phyloP scores from a whole-genome alignment of 2,329 filamentous ascomycete genomes.

The Aspergillus arachidicola region DNA sequence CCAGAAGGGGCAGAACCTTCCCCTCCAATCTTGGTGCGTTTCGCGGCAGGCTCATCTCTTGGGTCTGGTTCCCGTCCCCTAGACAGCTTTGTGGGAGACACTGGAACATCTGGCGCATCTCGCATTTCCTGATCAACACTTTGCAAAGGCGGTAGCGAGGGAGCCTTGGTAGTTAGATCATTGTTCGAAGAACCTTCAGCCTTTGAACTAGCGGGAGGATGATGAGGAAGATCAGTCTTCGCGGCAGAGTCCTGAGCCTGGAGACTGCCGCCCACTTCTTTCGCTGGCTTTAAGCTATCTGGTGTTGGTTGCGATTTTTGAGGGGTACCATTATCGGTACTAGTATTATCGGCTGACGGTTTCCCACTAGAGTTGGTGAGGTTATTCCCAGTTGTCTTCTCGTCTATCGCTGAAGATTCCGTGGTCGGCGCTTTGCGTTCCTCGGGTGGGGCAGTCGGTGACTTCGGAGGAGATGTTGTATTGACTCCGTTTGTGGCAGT shows the following conservation, averaged over 20 bases:
- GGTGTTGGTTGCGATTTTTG: conserved; percentile 12
- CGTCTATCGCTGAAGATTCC: conserved; percentile 14
- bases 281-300: conserved; percentile 13
- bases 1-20: conserved; percentile 47
- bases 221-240: conserved; percentile 40
- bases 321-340: conserved; percentile 3
- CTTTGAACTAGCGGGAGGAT: conserved; percentile 28
- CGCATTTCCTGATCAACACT: conserved; percentile 54
- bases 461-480: conserved; percentile 34
- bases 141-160: conserved; percentile 25
- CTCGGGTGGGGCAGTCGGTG: conserved; percentile 22
- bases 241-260: conserved; percentile 24
- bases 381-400: conserved; percentile 7
- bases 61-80: conserved; percentile 77
- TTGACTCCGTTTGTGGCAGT: conserved; percentile 32
- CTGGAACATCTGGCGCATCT: conserved; percentile 57
- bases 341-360: conserved; percentile 6
- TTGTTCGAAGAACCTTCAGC: conserved; percentile 21
- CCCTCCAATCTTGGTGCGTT: conserved; percentile 75
- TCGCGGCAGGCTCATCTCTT: conserved; percentile 67
- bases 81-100: conserved; percentile 61
- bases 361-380: conserved; percentile 1
- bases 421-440: conserved; percentile 15
- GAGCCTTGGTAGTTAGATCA: conserved; percentile 20
- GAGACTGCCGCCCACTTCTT: conserved; percentile 23